phyloP scores from a whole-genome alignment of 495 filamentous ascomycete genomes.

The Penicillium robsamsonii region DNA sequence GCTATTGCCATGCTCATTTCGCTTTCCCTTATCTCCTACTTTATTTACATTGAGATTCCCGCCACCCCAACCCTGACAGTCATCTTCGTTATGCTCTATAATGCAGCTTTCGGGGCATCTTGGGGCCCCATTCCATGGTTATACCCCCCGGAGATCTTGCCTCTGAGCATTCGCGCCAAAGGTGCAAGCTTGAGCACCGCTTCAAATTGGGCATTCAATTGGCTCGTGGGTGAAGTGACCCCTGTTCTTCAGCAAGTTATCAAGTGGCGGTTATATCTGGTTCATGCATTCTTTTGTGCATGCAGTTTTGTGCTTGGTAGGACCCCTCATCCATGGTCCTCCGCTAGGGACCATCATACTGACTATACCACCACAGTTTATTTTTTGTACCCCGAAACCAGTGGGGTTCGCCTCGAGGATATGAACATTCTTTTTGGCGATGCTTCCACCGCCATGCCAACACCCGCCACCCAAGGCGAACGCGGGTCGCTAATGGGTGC shows the following conservation, averaged over 20 bases:
- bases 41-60: slow-evolving; percentile 79
- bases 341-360: background rate
- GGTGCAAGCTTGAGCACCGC: slow-evolving; percentile 96
- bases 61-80: slow-evolving; percentile 83
- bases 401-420: slow-evolving; percentile 90
- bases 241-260: slow-evolving; percentile 89
- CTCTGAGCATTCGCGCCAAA: slow-evolving; percentile 95
- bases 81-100: slow-evolving; percentile 95
- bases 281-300: slow-evolving; percentile 97
- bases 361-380: slow-evolving; percentile 62
- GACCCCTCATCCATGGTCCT: slow-evolving; percentile 29
- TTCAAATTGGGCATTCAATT: slow-evolving; percentile 98
- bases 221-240: slow-evolving; percentile 92
- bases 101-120: slow-evolving; percentile 96
- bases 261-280: slow-evolving; percentile 86
- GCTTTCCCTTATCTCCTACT: slow-evolving; percentile 91
- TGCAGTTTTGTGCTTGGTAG: slow-evolving; percentile 94
- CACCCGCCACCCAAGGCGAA: slow-evolving; percentile 67
- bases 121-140: slow-evolving; percentile 99
- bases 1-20: slow-evolving; percentile 89
- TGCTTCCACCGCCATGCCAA: slow-evolving; percentile 74
- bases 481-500: slow-evolving; percentile 69
- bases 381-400: slow-evolving; percentile 95
- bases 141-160: slow-evolving; percentile 95
- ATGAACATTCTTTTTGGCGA: slow-evolving; percentile 93